Conservation (phyloP, 768 basidiomycete species). For the Lactarius tabidus region DNA sequence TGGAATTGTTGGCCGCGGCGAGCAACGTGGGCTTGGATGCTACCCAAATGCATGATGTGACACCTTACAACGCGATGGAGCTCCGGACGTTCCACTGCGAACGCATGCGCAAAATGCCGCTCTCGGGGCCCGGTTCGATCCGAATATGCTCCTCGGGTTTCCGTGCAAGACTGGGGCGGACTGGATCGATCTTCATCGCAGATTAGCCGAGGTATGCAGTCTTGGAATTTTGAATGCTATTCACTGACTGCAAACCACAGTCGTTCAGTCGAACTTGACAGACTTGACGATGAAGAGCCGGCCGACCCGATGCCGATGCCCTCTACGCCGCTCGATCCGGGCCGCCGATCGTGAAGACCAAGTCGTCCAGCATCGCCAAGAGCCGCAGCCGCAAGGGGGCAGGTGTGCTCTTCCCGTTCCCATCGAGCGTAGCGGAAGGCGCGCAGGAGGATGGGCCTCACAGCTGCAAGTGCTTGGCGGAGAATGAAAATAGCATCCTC, state of each 20-base stretch:
- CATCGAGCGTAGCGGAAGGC: too few relatives aligned
- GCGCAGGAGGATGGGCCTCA: too few relatives aligned
- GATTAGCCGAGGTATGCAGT: too few relatives aligned
- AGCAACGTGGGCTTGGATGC: constrained; percentile 35
- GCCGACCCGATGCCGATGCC: too few relatives aligned
- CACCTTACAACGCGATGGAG: constrained; percentile 68
- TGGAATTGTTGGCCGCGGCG: background rate
- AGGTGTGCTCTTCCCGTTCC: background rate
- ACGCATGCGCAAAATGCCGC: constrained; percentile 90
- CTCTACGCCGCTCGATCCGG: too few relatives aligned
- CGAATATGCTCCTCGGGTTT: constrained; percentile 92
- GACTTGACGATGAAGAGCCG: too few relatives aligned
- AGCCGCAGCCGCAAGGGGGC: too few relatives aligned
- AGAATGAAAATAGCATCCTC: constrained; percentile 35
- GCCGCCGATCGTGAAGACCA: too few relatives aligned
- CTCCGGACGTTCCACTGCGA: constrained; percentile 94
- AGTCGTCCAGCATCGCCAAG: too few relatives aligned
- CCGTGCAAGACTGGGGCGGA: constrained; percentile 40
- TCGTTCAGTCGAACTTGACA: too few relatives aligned
- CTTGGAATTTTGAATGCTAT: too few relatives aligned
- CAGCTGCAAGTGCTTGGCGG: background rate
- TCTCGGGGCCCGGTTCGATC: constrained; percentile 85
- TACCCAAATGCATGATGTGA: constrained; percentile 50
- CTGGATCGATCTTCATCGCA: constrained; percentile 43
- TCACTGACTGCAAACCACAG: too few relatives aligned